These are phyloP conservation scores for Sparassis latifolia DNA, from an alignment of 1,284 basidiomycete genomes.

Conservation along the genomic window DNA sequence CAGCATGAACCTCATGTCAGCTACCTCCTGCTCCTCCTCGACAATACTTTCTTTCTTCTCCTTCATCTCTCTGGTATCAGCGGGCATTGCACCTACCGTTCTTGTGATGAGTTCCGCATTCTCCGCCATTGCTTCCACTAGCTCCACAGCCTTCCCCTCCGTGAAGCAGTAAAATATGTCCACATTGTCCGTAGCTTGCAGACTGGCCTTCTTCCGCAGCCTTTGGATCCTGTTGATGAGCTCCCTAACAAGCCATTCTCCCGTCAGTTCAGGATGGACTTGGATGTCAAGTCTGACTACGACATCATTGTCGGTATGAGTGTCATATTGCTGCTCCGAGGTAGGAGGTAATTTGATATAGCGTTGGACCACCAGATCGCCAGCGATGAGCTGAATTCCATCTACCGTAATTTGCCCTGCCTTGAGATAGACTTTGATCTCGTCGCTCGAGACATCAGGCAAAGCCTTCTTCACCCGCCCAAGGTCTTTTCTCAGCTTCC, in stretches of 20 bases:
- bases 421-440: conserved; percentile 74
- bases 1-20: conserved; percentile 74
- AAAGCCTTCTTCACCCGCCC: conserved; percentile 87
- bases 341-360: conserved; percentile 77
- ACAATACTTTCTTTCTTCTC: conserved; percentile 49
- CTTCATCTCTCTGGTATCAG: conserved; percentile 49
- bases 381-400: conserved; percentile 84
- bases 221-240: conserved; percentile 94
- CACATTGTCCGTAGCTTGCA: conserved; percentile 93
- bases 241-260: conserved; percentile 87
- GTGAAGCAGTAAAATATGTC: conserved; percentile 86
- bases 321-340: conserved; percentile 65
- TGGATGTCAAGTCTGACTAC: conserved; percentile 90
- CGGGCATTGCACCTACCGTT: conserved; percentile 72
- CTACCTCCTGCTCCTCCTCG: conserved; percentile 86
- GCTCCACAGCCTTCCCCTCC: conserved; percentile 55
- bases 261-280: conserved; percentile 81
- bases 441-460: conserved; percentile 76
- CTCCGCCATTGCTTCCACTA: conserved; percentile 65
- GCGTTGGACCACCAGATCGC: conserved; percentile 87
- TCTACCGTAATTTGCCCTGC: conserved; percentile 82
- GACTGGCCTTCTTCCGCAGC: conserved; percentile 90
- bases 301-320: conserved; percentile 91
- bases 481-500: conserved; percentile 92
- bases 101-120: conserved; percentile 72